Base-by-base conservation (phyloP, 352 stramenopile genomes). In the Phytophthora ohioensis region DNA sequence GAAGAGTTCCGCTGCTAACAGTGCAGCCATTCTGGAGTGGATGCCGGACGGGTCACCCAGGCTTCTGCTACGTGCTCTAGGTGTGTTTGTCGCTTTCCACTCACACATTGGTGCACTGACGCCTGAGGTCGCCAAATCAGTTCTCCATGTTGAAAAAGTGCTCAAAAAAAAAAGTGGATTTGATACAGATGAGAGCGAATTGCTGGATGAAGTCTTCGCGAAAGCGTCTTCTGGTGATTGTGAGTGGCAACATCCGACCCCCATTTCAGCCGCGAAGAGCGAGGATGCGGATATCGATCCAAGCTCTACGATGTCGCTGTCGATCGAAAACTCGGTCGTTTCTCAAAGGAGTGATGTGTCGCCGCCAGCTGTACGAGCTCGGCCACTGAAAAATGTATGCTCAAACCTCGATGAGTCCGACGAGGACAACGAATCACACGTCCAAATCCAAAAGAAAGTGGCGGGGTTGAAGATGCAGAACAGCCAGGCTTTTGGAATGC, bases 91-190 rank as follows among this genome's bases (percentile, higher is more conserved):
- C 1, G 82, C 85, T n/a, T 64, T 95, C 0, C 81, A 95, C 53
- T 86, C 86, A 15, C 88, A 95, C 39, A 85, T 95, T 54, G 86
- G 83, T 11, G 87, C 86, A 2, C 56, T 95, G 39, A 93, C 88
- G 0, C 71, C 78, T 6, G 88, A 94, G 35, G 69, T 93, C 5
- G 83, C 78, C 2, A 73, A 85, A 13, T 92, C 88, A 0, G 80
- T 91, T 49, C 67, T 94, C 2, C 61, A 90, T 13, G 78, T 95
- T 12, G 88, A 95, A 74, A 76, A 80, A n/a, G 51, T 88, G 4
- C 47, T 94, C 6, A n/a, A n/a, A n/a, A n/a, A n/a, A n/a, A n/a
- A n/a, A n/a, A 52, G 17, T 43, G 27, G 3, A 2, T 5, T 13
- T 54, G 35, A 30, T 45, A 6, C 47, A 43, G 34, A 46, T 6